A percentile compares a stretch with the other conserved stretches of the same genome.
These are phyloP conservation scores for Candolleomyces efflorescens DNA, from an alignment of 768 basidiomycete species.

Conservation along the genomic window DNA sequence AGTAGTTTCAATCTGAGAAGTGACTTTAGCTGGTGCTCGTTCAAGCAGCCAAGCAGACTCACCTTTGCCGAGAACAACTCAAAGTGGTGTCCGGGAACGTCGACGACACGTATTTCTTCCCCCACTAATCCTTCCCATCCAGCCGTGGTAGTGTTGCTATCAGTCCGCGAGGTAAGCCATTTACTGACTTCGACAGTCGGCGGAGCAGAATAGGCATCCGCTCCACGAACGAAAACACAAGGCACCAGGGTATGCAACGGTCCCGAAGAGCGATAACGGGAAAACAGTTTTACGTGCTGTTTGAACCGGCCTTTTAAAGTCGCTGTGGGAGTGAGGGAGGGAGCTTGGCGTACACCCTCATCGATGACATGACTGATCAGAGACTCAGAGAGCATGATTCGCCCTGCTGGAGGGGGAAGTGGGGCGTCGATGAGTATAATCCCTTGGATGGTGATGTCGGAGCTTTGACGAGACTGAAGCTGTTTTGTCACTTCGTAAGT, in stretches of 20 bases:
- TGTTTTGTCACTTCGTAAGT: slow-evolving; percentile 62
- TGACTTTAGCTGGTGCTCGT: not conserved
- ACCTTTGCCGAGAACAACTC: not conserved
- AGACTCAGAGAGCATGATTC: slow-evolving; percentile 45
- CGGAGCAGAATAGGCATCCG: not conserved
- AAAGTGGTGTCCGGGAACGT: slow-evolving; percentile 2
- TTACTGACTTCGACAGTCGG: not conserved
- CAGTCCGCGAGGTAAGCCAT: not conserved
- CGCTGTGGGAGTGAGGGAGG: not conserved
- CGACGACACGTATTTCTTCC: not conserved
- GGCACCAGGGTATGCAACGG: not conserved
- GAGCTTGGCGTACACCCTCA: not conserved
- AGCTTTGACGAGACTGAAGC: slow-evolving; percentile 36
- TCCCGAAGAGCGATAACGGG: not conserved
- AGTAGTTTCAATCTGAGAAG: not conserved
- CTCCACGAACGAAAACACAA: not conserved
- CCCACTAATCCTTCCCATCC: not conserved
- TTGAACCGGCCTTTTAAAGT: not conserved
- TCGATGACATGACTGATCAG: slow-evolving; percentile 36
- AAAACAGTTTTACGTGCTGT: not conserved
- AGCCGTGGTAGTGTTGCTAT: not conserved
- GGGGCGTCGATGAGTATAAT: slow-evolving; percentile 56
- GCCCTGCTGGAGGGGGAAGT: slow-evolving; percentile 52
- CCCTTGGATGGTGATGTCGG: slow-evolving; percentile 36
- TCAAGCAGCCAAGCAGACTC: not conserved